Conservation (phyloP, 352 stramenopile genomes). For the Globisporangium rhizosaccharum region DNA sequence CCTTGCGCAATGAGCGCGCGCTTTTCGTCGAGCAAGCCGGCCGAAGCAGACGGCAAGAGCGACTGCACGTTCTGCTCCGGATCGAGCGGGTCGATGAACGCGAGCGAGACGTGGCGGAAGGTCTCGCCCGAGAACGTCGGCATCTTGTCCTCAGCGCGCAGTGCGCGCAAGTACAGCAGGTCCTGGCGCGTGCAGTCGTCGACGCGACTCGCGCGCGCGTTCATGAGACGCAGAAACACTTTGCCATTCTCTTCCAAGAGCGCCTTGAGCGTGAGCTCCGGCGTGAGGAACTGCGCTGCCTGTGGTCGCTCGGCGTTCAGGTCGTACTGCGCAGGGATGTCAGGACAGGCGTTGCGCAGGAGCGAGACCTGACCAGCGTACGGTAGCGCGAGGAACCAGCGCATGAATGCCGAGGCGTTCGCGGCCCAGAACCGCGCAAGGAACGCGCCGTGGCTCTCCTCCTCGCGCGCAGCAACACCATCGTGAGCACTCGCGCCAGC, state of each 20-base stretch:
- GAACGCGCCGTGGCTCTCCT: slow-evolving; percentile 46
- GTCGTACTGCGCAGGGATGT: slow-evolving; percentile 67
- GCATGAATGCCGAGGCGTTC: slow-evolving; percentile 77
- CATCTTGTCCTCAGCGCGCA: slow-evolving; percentile 63
- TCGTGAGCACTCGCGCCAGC: neutral
- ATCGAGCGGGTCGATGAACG: slow-evolving; percentile 72
- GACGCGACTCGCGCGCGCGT: slow-evolving; percentile 54
- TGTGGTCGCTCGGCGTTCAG: slow-evolving; percentile 31
- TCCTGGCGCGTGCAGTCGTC: slow-evolving; percentile 78
- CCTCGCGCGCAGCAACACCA: slow-evolving; percentile 7
- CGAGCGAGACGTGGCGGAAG: slow-evolving; percentile 67
- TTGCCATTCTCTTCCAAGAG: slow-evolving; percentile 80
- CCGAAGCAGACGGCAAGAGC: slow-evolving; percentile 58
- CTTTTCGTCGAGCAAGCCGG: slow-evolving; percentile 50
- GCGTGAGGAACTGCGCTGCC: slow-evolving; percentile 63
- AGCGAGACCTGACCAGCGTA: slow-evolving; percentile 74
- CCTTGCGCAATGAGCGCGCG: slow-evolving; percentile 60
- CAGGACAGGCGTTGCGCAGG: slow-evolving; percentile 71
- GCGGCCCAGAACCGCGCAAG: slow-evolving; percentile 69
- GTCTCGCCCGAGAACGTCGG: slow-evolving; percentile 82
- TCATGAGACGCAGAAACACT: slow-evolving; percentile 67
- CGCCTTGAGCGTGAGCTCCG: slow-evolving; percentile 66
- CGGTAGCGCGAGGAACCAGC: slow-evolving; percentile 75
- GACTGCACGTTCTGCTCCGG: slow-evolving; percentile 75
- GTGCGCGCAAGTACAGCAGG: slow-evolving; percentile 56